Base-by-base conservation (phyloP, 2,329 filamentous ascomycete species). In the Aureobasidium sp. region DNA sequence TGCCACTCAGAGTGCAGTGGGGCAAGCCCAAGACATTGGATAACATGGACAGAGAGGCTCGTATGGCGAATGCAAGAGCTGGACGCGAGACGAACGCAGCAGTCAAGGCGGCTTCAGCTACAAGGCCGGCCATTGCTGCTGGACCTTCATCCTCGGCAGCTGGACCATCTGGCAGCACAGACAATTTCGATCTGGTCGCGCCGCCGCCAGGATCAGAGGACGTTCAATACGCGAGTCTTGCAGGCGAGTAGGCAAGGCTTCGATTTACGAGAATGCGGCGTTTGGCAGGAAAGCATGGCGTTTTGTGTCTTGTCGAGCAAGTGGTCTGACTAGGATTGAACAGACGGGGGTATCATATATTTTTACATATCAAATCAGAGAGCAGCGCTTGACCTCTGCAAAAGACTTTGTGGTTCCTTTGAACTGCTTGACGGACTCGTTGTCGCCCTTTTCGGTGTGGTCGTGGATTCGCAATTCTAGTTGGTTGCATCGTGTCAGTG, bases 1-100 rank as follows among this genome's bases (percentile, higher is more conserved):
- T 93, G 69, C 94, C 94, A 0, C 76, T 99, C 64, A 82, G 93
- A 36, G 86, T 99, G 20, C 87, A 91, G 66, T 99, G 94, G 94
- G 93, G 92, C 17, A 88, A 89, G 72, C 93, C 95, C 17, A 94
- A 91, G 78, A 88, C 93, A 1, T 82, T 99, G 62, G 94, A 96
- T 62, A 95, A 85, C 27, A 89, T 97, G 86, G 90, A 96, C 66
- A 87, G 88, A 65, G 91, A 97, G 61, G 84, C 96, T 73, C 84
- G 93, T 47, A 81, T 88, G 67, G 84, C 88, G 70, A 91, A 96
- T 79, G 86, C 92, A 25, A 84, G 87, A 39, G 91, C 95, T 69
- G 93, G 89, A 2, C 79, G 89, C 51, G 81, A 82, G 17, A 82
- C 82, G 27, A 67, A 66, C 14, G 63, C 63, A 44, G 68, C 59